Percentiles rank a stretch among this genome's conserved stretches.
These are phyloP conservation scores for Pelargonium australe DNA, from an alignment of 441 rosid species.

Conservation along the genomic window DNA sequence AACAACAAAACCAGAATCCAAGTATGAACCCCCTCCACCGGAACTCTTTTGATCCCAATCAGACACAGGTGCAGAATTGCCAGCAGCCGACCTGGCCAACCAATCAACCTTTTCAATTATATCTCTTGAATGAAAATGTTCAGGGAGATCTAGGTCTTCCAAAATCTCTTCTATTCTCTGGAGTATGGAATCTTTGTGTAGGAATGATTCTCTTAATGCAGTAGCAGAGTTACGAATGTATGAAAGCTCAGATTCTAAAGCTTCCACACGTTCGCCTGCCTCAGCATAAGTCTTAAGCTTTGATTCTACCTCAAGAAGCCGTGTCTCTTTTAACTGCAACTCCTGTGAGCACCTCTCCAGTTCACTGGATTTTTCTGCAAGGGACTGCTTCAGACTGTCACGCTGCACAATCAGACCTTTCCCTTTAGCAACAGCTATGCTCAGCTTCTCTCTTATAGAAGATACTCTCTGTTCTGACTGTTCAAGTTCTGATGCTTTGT, in stretches of 20 bases:
- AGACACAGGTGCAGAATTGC: conserved; percentile 48
- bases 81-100: conserved; percentile 80
- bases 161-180: conserved; percentile 95
- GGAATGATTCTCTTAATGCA: conserved; percentile 94
- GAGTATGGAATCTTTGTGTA: conserved; percentile 93
- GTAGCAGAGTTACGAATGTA: conserved; percentile 99
- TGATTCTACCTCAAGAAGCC: conserved; percentile 68
- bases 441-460: conserved; percentile 88
- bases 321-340: conserved; percentile 66
- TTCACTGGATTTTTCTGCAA: conserved; percentile 72
- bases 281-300: conserved; percentile 73
- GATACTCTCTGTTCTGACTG: conserved; percentile 86
- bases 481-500: conserved; percentile 64
- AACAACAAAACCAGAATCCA: conserved; percentile 60
- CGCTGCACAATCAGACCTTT: conserved; percentile 90
- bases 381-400: conserved; percentile 72
- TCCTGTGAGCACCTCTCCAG: conserved; percentile 80
- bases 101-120: conserved; percentile 93
- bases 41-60: conserved; percentile 84
- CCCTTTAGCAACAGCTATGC: conserved; percentile 98
- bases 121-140: conserved; percentile 85
- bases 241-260: conserved; percentile 97
- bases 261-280: conserved; percentile 96
- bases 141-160: conserved; percentile 94
- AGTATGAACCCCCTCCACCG: conserved; percentile 51